Base-by-base conservation (phyloP, 352 stramenopile genomes). In the Peronosclerospora sorghi region DNA sequence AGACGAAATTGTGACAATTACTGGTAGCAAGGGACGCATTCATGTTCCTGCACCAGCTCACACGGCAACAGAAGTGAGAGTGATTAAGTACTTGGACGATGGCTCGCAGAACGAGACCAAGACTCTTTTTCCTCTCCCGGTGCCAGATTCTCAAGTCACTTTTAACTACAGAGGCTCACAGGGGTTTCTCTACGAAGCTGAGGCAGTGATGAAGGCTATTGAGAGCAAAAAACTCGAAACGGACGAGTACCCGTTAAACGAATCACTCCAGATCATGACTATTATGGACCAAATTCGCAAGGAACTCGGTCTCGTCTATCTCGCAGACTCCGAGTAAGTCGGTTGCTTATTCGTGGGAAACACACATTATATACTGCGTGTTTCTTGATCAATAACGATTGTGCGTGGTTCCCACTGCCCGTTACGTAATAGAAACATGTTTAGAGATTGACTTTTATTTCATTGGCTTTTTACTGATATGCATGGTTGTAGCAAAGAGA, bases 101-200 rank as follows among this genome's bases (percentile, higher is more conserved):
- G 45, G 55, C 8, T 51, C 62, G 1, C 32, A 63, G 4, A 45
- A 63, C 20, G 49, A 64, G 37, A 56, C 60, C 5, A 55, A 50
- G 27, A 52, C 69, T 15, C 32, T 54, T 1, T 86, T 90, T 29
- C 57, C 75, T n/a, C 53, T 56, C 23, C 62, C 72, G 0, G 42
- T 54, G 4, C 48, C 61, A 1, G 59, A 27, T 29, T n/a, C 26
- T 2, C 39, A 41, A 10, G 40, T 27, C 8, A 41, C 18, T 0
- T 55, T 55, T 29, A 55, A 49, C 14, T 49, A 55, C 10, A 14
- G n/a, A 9, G 48, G 48, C 40, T 55, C 40, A 19, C 39, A 55
- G 23, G 78, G 82, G 8, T 89, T 95, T 38, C 48, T 65, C n/a
- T 91, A 89, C 50, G 82, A 95, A 46, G 78, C 67, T 0, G 64